Base-by-base conservation (phyloP, 306 rosid genomes). In the Echinosophora koreensis region DNA sequence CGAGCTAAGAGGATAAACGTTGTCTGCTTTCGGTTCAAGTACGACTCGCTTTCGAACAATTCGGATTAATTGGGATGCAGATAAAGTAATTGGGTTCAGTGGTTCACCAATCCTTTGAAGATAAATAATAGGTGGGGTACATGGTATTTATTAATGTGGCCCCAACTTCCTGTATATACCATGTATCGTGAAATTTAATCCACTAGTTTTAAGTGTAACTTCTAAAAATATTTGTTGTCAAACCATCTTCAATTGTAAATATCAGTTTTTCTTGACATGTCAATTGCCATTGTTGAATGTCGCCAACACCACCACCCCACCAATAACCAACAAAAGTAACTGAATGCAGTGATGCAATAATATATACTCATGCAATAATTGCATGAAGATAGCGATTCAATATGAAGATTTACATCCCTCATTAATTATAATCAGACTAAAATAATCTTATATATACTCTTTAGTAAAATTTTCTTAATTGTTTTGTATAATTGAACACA, bases 11-110 rank as follows among this genome's bases (percentile, higher is more conserved):
- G 42, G 84, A 81, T 59, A 75, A 39, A 59, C 7, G 41, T 68
- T 68, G 38, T 37, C 51, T 68, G 84, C 6, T 67, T 35, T n/a
- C 8, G 0, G 10, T 50, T 81, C 17, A 22, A 12, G 8, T 3
- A 18, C 41, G 22, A 60, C 35, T 81, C 81, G 16, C 44, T 69
- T 30, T 81, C 85, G 37, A 27, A 32, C 65, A 42, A 74, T 3
- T 35, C 56, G 66, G 72, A 12, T 28, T 22, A 22, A 1, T 42
- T 44, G 14, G 16, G 10, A 35, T 50, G 32, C 32, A 12, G 9
- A 1, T 32, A 64, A 46, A 55, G 57, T 4, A 9, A 49, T 60
- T 54, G 46, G 39, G 0, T 14, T 12, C 13, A 2, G 4, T 41
- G 34, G 11, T 56, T 80, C 56, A 57, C 71, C 9, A 37, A 34